These are phyloP conservation scores for Sclerotinia nivalis DNA, from an alignment of 2,329 filamentous ascomycete genomes.

Conservation along the genomic window DNA sequence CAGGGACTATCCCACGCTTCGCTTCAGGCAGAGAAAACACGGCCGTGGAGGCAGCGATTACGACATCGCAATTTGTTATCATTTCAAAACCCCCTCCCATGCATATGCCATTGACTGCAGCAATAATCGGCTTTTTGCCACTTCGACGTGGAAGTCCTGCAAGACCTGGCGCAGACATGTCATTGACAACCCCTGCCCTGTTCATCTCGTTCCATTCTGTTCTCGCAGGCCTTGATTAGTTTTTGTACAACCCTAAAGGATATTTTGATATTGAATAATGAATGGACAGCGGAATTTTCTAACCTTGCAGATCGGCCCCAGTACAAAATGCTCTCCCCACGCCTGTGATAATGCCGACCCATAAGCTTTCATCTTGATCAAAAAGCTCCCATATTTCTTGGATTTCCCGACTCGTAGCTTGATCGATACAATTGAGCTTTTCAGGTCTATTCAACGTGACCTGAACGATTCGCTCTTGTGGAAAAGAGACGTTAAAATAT, in stretches of 20 bases:
- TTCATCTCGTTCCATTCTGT: constrained; percentile 54
- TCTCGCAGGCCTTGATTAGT: constrained; percentile 10
- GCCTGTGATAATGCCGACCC: constrained; percentile 64
- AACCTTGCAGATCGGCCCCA: constrained; percentile 61
- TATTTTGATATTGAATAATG: background rate
- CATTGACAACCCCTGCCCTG: constrained; percentile 27
- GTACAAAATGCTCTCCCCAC: constrained; percentile 64
- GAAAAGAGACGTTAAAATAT: constrained; percentile 47
- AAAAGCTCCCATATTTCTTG: constrained; percentile 57
- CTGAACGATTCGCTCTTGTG: constrained; percentile 55
- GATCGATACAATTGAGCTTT: constrained; percentile 56
- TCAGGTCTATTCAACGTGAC: constrained; percentile 59
- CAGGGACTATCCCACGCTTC: constrained; percentile 65
- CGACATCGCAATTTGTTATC: constrained; percentile 66
- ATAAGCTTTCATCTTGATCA: constrained; percentile 58
- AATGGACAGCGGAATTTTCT: constrained; percentile 47
- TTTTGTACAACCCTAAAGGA: constrained; percentile 36
- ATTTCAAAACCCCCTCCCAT: constrained; percentile 77
- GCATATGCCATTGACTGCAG: constrained; percentile 71
- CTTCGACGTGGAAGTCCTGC: constrained; percentile 55
- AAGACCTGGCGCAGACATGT: constrained; percentile 35
- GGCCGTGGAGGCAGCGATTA: constrained; percentile 59
- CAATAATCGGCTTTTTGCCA: constrained; percentile 72
- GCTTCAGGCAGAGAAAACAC: constrained; percentile 70
- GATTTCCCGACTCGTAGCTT: constrained; percentile 43